A percentile compares a stretch with the other conserved stretches of the same genome.
phyloP scores from a whole-genome alignment of 2,329 filamentous ascomycete genomes.

The Myriosclerotinia duriaeana region DNA sequence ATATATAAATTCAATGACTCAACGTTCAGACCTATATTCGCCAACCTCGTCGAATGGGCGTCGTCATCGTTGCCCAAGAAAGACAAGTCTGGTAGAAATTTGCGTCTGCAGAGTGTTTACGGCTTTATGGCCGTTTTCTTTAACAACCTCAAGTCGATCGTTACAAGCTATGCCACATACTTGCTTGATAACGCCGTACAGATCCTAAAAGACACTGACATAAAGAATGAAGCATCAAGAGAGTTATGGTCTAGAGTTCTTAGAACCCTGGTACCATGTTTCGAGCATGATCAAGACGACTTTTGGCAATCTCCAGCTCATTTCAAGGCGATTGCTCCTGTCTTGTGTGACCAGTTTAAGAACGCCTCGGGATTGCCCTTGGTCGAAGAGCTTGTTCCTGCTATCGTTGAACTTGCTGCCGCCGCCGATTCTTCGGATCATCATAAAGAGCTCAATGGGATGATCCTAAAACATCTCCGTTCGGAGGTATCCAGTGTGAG shows the following conservation, averaged over 20 bases:
- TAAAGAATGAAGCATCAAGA: constrained; percentile 51
- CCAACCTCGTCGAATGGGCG: constrained; percentile 81
- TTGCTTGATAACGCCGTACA: constrained; percentile 72
- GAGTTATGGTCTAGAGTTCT: constrained; percentile 70
- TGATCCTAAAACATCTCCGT: constrained; percentile 75
- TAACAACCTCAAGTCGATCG: constrained; percentile 83
- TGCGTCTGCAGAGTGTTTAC: constrained; percentile 75
- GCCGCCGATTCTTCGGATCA: constrained; percentile 84
- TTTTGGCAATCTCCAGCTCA: constrained; percentile 95
- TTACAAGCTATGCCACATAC: constrained; percentile 88
- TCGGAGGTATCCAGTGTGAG: constrained; percentile 70
- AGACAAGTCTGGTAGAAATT: constrained; percentile 56
- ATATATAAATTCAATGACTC: constrained; percentile 96
- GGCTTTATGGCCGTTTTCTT: constrained; percentile 80
- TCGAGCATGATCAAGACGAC: constrained; percentile 87
- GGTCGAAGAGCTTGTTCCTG: constrained; percentile 61
- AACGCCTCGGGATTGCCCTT: constrained; percentile 49
- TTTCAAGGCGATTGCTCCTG: constrained; percentile 69
- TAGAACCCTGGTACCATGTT: constrained; percentile 69
- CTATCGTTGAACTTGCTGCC: constrained; percentile 75
- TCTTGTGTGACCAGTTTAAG: constrained; percentile 66
- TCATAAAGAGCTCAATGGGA: constrained; percentile 82
- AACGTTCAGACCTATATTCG: constrained; percentile 88
- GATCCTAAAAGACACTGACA: constrained; percentile 53
- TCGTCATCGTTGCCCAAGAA: constrained; percentile 59